phyloP scores from a whole-genome alignment of 1,284 basidiomycete genomes.

The Austroboletus rostrupii region DNA sequence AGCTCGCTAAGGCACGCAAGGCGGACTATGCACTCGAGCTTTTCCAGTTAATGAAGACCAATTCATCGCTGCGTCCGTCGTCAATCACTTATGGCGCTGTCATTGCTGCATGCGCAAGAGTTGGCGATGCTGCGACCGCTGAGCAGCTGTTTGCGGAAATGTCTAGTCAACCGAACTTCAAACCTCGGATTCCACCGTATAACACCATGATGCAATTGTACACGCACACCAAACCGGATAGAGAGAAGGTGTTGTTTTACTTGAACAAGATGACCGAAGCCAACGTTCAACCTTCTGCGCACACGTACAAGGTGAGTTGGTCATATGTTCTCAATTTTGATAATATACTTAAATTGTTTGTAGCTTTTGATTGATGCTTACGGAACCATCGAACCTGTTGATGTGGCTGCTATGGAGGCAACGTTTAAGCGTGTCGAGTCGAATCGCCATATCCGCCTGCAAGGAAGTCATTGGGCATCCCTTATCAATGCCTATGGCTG shows the following conservation, averaged over 20 bases:
- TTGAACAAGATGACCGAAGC: slow-evolving; percentile 67
- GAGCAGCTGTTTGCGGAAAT: slow-evolving; percentile 87
- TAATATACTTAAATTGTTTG: slow-evolving; percentile 11
- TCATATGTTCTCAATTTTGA: not conserved
- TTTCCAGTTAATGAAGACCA: slow-evolving; percentile 81
- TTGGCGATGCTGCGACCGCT: slow-evolving; percentile 85
- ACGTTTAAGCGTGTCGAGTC: slow-evolving; percentile 63
- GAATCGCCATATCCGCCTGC: slow-evolving; percentile 55
- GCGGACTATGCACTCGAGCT: slow-evolving; percentile 83
- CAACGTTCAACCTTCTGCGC: slow-evolving; percentile 72
- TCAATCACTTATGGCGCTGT: slow-evolving; percentile 95
- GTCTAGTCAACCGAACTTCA: slow-evolving; percentile 71
- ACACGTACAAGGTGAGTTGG: slow-evolving; percentile 84
- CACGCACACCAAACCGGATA: slow-evolving; percentile 84
- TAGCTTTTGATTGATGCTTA: slow-evolving; percentile 89
- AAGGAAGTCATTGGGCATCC: slow-evolving; percentile 88
- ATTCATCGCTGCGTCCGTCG: slow-evolving; percentile 57
- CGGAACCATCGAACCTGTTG: slow-evolving; percentile 82
- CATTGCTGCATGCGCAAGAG: slow-evolving; percentile 91
- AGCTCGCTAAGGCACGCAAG: slow-evolving; percentile 88
- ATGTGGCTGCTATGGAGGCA: slow-evolving; percentile 71
- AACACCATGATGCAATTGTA: slow-evolving; percentile 99
- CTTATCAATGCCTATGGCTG: slow-evolving; percentile 91
- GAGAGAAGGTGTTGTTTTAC: slow-evolving; percentile 74
- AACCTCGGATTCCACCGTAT: slow-evolving; percentile 87